Percentiles rank a stretch among this genome's conserved stretches.
These are phyloP conservation scores for Irpex rosettiformis DNA, from an alignment of 1,284 basidiomycete species.

Conservation along the genomic window DNA sequence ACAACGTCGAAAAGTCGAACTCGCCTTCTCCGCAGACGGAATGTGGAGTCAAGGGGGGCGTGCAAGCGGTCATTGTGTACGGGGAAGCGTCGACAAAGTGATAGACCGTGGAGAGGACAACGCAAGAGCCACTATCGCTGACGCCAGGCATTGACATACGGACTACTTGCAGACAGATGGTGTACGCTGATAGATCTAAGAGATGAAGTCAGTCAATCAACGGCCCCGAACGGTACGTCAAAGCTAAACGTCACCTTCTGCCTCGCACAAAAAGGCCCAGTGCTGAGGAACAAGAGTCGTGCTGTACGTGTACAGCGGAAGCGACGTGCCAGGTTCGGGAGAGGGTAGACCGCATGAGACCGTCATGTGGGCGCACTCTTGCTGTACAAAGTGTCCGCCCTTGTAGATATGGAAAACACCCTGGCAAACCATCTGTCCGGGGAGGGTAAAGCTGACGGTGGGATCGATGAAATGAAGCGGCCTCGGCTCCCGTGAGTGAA, in stretches of 20 bases:
- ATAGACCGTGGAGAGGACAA: constrained; percentile 12
- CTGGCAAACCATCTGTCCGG: constrained; percentile 39
- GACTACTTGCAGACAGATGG: constrained; percentile 51
- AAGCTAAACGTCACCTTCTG: constrained; percentile 39
- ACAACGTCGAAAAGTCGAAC: background rate
- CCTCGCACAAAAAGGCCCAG: constrained; percentile 52
- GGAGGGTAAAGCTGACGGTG: constrained; percentile 55
- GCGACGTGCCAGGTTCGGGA: constrained; percentile 23
- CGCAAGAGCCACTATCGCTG: background rate
- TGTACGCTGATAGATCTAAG: constrained; percentile 56
- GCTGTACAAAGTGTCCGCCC: constrained; percentile 44
- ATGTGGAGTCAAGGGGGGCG: constrained; percentile 13
- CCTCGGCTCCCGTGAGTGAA: constrained; percentile 42
- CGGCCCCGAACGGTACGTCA: constrained; percentile 1
- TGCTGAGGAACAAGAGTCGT: constrained; percentile 56
- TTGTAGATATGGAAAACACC: constrained; percentile 53
- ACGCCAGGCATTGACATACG: constrained; percentile 11
- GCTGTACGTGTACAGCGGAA: constrained; percentile 45
- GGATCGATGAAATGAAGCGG: constrained; percentile 57
- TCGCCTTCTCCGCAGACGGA: constrained; percentile 10
- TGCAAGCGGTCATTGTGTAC: background rate
- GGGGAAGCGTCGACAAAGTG: constrained; percentile 10
- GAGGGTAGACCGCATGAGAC: constrained; percentile 25
- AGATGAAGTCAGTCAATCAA: constrained; percentile 3
- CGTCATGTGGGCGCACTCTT: constrained; percentile 43